Evolutionary conservation across 179 eudicot species (phyloP).

Genomic region (Beta macrorhiza): DNA sequence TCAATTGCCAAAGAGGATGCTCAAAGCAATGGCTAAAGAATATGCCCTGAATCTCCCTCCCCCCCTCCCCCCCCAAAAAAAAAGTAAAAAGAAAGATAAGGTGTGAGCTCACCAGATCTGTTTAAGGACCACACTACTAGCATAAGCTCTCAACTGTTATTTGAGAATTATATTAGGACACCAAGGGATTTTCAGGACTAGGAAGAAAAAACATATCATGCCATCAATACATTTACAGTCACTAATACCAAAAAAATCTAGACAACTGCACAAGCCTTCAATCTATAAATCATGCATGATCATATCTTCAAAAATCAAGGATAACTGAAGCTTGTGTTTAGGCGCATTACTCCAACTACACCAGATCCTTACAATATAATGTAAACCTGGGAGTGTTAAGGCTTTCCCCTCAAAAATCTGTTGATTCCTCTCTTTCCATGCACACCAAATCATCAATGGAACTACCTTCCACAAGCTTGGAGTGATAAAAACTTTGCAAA

Average conservation of each 20-base stretch:
- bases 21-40: background rate
- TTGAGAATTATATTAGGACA: background rate
- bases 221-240: background rate
- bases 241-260: background rate
- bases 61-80: too few relatives aligned
- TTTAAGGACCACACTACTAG: too few relatives aligned
- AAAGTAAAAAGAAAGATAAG: too few relatives aligned
- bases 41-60: too few relatives aligned
- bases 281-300: background rate
- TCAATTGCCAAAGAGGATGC: background rate
- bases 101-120: too few relatives aligned
- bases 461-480: background rate
- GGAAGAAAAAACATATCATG: background rate
- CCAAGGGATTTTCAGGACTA: background rate
- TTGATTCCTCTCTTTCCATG: background rate
- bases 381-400: background rate
- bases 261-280: background rate
- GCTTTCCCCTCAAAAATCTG: background rate
- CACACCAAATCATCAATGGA: background rate
- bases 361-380: background rate
- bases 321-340: background rate
- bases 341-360: background rate
- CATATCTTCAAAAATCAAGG: background rate
- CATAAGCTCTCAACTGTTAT: too few relatives aligned
- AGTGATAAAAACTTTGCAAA: conserved; percentile 1